A percentile compares a stretch with the other conserved stretches of the same genome.
Conservation (phyloP, 805 yeast species). For the Spathaspora sp. region DNA sequence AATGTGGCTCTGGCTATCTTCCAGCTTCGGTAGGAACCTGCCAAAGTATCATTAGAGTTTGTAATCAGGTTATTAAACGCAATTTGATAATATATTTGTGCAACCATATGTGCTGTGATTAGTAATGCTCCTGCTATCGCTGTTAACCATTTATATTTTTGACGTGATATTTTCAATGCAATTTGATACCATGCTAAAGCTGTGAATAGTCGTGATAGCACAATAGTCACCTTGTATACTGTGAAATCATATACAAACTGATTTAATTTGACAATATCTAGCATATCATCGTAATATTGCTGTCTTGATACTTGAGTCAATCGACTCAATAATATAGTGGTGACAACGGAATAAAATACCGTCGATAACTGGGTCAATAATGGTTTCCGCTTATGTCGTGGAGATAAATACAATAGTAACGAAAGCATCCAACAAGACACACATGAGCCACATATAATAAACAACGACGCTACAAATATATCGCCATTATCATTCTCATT, state of each 20-base stretch:
- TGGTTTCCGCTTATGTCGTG: slow-evolving; percentile 51
- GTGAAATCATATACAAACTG: slow-evolving; percentile 32
- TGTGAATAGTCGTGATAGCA: slow-evolving; percentile 41
- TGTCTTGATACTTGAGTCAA: slow-evolving; percentile 42
- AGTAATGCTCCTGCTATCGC: slow-evolving; percentile 27
- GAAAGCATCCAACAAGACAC: slow-evolving; percentile 71
- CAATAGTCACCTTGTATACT: slow-evolving; percentile 34
- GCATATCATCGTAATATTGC: slow-evolving; percentile 52
- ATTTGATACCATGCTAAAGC: slow-evolving; percentile 57
- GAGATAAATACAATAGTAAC: slow-evolving; percentile 50
- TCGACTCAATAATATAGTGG: slow-evolving; percentile 48
- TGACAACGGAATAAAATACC: slow-evolving; percentile 49
- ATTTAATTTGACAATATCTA: slow-evolving; percentile 46
- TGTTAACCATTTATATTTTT: slow-evolving; percentile 23
- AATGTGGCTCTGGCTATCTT: slow-evolving; percentile 25
- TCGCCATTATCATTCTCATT: slow-evolving; percentile 35
- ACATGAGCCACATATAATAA: slow-evolving; percentile 52
- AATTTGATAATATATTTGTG: slow-evolving; percentile 12
- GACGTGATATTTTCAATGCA: slow-evolving; percentile 29
- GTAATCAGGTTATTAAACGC: slow-evolving; percentile 4
- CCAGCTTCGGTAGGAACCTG: slow-evolving; percentile 10
- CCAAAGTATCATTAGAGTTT: not conserved
- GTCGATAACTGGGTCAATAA: slow-evolving; percentile 54
- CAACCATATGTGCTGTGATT: slow-evolving; percentile 18
- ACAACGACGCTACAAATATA: slow-evolving; percentile 43